Percentiles rank a stretch among this genome's conserved stretches.
Conservation (phyloP, 805 yeast species). For the fission yeast (Schizosaccharomyces pombe) region DNA sequence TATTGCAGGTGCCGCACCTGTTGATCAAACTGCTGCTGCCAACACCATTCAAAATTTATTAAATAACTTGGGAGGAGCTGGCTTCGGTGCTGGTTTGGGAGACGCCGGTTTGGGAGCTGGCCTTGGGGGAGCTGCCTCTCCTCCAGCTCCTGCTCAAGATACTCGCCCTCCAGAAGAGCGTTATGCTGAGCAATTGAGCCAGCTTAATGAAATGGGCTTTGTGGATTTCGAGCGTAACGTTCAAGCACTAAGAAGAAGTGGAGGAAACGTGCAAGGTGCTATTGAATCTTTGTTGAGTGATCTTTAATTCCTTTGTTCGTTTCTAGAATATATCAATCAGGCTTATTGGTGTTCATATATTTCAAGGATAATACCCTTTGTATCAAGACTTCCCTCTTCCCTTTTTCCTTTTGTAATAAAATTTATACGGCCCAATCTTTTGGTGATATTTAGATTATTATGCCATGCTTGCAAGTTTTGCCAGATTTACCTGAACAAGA, state of each 20-base stretch:
- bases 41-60: constrained; percentile 8
- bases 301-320: not conserved
- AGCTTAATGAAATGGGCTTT: constrained; percentile 66
- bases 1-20: constrained; percentile 21
- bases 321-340: too few relatives aligned
- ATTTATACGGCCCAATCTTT: too few relatives aligned
- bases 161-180: constrained; percentile 61
- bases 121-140: constrained; percentile 7
- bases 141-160: constrained; percentile 25
- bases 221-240: constrained; percentile 81
- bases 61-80: constrained; percentile 8
- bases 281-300: constrained; percentile 62
- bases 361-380: too few relatives aligned
- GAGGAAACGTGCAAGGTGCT: constrained; percentile 95
- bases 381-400: too few relatives aligned
- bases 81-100: constrained; percentile 7
- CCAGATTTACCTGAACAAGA: too few relatives aligned
- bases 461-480: too few relatives aligned
- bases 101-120: constrained; percentile 6
- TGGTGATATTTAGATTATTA: too few relatives aligned
- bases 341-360: too few relatives aligned
- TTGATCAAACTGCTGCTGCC: not conserved
- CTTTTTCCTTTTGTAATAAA: too few relatives aligned
- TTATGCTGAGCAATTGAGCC: constrained; percentile 46
- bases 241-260: constrained; percentile 75